A percentile compares a stretch with the other conserved stretches of the same genome.
Conservation (phyloP, 805 yeast species). For the Sugiyamaella floridensis region DNA sequence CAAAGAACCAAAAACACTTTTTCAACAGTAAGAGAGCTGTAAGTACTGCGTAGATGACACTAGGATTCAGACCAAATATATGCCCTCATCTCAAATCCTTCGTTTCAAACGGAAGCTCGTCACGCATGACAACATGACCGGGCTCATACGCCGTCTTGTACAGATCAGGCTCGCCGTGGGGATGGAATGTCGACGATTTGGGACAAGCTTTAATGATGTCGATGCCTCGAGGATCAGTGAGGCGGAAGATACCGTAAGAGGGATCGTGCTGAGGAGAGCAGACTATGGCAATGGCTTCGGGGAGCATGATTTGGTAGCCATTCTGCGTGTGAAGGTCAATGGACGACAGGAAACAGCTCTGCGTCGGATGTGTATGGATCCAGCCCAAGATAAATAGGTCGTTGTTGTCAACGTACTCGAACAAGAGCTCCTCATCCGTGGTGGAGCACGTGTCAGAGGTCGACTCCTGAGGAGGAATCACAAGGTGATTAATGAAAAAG, state of each 20-base stretch:
- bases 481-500: constrained; percentile 53
- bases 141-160: constrained; percentile 43
- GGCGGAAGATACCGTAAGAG: constrained; percentile 49
- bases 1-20: too few relatives aligned
- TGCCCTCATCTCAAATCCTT: constrained; percentile 40
- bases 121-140: constrained; percentile 46
- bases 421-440: constrained; percentile 50
- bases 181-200: constrained; percentile 48
- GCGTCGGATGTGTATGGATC: constrained; percentile 73
- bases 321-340: constrained; percentile 64
- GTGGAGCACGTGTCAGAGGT: constrained; percentile 60
- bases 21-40: too few relatives aligned
- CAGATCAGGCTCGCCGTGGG: constrained; percentile 46
- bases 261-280: constrained; percentile 49
- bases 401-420: constrained; percentile 47
- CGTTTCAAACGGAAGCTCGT: constrained; percentile 41
- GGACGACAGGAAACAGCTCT: constrained; percentile 60
- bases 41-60: too few relatives aligned
- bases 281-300: constrained; percentile 63
- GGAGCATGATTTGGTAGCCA: constrained; percentile 61
- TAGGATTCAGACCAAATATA: too few relatives aligned
- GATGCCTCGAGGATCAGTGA: constrained; percentile 61
- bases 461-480: constrained; percentile 57
- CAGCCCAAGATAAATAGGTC: constrained; percentile 62
- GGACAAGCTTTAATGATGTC: constrained; percentile 47